phyloP scores from a whole-genome alignment of 169 alveolate genomes.

The Eimeria praecox region DNA sequence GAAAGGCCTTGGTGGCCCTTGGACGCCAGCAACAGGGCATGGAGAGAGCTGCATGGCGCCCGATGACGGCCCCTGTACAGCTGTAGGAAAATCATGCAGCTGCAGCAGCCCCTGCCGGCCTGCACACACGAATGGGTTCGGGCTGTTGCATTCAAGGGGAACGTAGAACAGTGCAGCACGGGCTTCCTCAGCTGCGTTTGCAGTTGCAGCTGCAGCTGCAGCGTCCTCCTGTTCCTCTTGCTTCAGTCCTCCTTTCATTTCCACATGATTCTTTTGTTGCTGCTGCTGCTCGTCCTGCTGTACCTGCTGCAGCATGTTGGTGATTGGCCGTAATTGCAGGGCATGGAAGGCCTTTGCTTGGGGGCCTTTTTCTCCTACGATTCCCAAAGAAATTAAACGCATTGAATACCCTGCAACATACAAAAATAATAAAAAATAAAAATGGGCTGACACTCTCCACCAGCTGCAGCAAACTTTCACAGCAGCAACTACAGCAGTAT shows the following conservation, averaged over 20 bases:
- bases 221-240: constrained; percentile 26
- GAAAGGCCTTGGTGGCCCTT: constrained; percentile 58
- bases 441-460: neutral
- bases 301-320: constrained; percentile 15
- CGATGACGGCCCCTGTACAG: neutral
- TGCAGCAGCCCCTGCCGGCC: constrained; percentile 23
- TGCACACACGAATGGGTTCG: constrained; percentile 7
- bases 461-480: constrained; percentile 9
- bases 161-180: constrained; percentile 46
- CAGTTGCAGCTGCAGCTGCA: neutral
- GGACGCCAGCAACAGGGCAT: constrained; percentile 1
- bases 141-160: constrained; percentile 50
- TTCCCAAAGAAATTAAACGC: constrained; percentile 69
- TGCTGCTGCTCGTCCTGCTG: constrained; percentile 33
- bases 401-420: constrained; percentile 66
- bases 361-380: constrained; percentile 73
- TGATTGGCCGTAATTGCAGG: constrained; percentile 73
- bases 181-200: constrained; percentile 34
- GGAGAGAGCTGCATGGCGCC: constrained; percentile 3
- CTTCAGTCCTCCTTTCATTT: neutral
- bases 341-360: constrained; percentile 77
- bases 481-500: neutral
- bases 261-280: neutral
- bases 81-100: constrained; percentile 6
- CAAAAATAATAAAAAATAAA: neutral